phyloP scores from a whole-genome alignment of 306 rosid species.

The Prosopis cineraria region DNA sequence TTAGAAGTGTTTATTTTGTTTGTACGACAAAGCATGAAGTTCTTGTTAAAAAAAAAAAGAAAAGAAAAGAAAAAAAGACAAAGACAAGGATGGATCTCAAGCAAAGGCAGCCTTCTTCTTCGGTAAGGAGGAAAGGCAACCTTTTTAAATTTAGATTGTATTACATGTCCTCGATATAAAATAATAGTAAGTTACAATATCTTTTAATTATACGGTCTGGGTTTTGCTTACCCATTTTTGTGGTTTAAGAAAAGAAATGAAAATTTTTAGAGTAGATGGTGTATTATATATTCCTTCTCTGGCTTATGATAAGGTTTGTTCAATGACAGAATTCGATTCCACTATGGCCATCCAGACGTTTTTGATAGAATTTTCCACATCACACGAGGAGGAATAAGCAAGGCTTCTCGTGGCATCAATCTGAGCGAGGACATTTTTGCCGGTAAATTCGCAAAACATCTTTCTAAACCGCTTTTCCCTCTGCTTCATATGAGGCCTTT shows the following conservation, averaged over 20 bases:
- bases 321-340: conserved; percentile 83
- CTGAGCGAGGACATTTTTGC: conserved; percentile 98
- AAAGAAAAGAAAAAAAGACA: too few relatives aligned
- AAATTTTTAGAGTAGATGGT: not conserved
- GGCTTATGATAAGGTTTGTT: conserved; percentile 27
- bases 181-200: too few relatives aligned
- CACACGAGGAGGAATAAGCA: conserved; percentile 98
- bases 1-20: not conserved
- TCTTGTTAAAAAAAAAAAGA: conserved; percentile 4
- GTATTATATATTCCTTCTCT: conserved; percentile 9
- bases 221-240: too few relatives aligned
- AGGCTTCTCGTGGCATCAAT: conserved; percentile 95
- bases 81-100: too few relatives aligned
- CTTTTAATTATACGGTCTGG: too few relatives aligned
- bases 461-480: conserved; percentile 5
- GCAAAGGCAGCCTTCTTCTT: not conserved
- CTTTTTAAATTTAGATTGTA: too few relatives aligned
- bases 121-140: not conserved
- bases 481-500: conserved; percentile 30
- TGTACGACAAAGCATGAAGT: conserved; percentile 16
- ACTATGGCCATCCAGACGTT: conserved; percentile 98
- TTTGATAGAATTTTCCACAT: conserved; percentile 94
- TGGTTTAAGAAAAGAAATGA: too few relatives aligned
- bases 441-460: conserved; percentile 53
- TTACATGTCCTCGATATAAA: too few relatives aligned